phyloP scores from a whole-genome alignment of 1,284 basidiomycete genomes.

The Fomitopsis palustris region DNA sequence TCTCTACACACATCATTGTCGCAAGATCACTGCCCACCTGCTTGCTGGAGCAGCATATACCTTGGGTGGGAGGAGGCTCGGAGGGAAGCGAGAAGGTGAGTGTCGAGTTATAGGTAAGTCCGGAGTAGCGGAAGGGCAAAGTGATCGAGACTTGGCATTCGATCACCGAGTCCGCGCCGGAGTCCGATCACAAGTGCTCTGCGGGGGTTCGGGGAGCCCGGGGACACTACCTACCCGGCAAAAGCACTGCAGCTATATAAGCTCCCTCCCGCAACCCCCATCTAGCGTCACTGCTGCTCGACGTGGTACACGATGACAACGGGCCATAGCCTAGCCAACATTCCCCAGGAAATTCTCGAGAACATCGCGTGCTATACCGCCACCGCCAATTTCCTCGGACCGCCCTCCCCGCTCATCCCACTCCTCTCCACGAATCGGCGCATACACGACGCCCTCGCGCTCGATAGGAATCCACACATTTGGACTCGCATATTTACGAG shows the following conservation, averaged over 20 bases:
- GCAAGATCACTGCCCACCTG: no score
- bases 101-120: no score
- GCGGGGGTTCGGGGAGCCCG: not conserved
- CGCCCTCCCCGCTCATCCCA: slow-evolving; percentile 27
- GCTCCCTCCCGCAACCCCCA: not conserved
- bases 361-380: slow-evolving; percentile 38
- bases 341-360: slow-evolving; percentile 40
- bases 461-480: slow-evolving; percentile 35
- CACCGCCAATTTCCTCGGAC: slow-evolving; percentile 28
- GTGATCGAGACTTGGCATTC: no score
- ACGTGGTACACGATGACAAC: not conserved
- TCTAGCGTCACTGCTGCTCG: not conserved
- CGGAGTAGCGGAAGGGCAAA: no score
- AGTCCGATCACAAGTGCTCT: not conserved
- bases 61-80: no score
- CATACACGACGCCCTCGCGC: slow-evolving; percentile 31
- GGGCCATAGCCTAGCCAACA: slow-evolving; percentile 11
- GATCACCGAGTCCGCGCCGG: not conserved
- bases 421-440: slow-evolving; percentile 38
- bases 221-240: not conserved
- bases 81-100: no score
- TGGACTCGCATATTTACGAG: slow-evolving; percentile 42
- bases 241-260: not conserved
- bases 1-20: no score
- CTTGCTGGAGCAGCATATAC: no score